phyloP scores from a whole-genome alignment of 2,329 filamentous ascomycete species.

The Colletotrichum sp. region DNA sequence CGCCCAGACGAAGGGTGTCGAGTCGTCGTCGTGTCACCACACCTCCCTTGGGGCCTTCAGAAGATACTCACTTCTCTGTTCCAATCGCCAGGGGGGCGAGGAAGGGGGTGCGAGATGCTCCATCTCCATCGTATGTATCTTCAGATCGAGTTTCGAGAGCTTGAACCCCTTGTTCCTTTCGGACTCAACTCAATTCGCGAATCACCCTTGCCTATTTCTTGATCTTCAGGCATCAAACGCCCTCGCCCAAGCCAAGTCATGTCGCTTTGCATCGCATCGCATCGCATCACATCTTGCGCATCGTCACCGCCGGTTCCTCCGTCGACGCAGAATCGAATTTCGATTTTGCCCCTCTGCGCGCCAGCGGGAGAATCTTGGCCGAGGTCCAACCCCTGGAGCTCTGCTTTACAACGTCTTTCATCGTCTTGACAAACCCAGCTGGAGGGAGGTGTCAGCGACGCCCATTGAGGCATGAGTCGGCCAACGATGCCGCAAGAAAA shows the following conservation, averaged over 20 bases:
- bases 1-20: background rate
- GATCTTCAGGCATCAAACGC: background rate
- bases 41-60: background rate
- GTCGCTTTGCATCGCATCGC: background rate
- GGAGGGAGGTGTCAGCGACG: background rate
- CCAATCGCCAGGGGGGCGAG: background rate
- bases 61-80: background rate
- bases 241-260: background rate
- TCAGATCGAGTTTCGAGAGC: background rate
- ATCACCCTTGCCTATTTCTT: background rate
- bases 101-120: background rate
- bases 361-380: background rate
- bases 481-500: background rate
- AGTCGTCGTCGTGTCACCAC: background rate
- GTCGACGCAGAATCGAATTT: background rate
- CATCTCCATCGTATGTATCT: background rate
- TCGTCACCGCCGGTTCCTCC: constrained; percentile 3
- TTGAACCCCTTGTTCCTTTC: background rate
- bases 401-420: background rate
- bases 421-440: background rate
- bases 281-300: background rate
- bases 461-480: background rate
- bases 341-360: background rate
- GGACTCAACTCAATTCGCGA: background rate
- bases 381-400: background rate